Conservation (phyloP, 257 asterid species). For the Solanum chmielewskii region DNA sequence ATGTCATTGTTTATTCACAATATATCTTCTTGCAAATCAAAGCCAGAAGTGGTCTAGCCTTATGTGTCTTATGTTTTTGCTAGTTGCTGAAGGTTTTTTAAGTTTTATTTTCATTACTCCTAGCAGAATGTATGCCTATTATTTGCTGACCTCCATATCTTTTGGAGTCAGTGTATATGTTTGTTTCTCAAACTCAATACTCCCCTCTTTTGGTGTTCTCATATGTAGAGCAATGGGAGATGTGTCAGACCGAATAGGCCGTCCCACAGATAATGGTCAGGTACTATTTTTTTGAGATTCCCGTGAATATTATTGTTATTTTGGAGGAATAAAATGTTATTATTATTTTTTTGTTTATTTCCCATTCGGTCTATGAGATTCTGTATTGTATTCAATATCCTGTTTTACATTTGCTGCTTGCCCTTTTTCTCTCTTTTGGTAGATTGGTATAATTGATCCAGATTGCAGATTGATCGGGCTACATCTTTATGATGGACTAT, state of each 20-base stretch:
- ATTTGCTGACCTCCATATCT: background rate
- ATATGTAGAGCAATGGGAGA: slow-evolving; percentile 82
- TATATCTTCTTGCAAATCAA: background rate
- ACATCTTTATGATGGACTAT: slow-evolving; percentile 80
- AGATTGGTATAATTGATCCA: slow-evolving; percentile 90
- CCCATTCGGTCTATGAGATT: background rate
- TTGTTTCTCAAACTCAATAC: background rate
- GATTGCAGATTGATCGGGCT: slow-evolving; percentile 90
- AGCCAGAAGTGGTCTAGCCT: background rate
- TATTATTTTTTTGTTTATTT: background rate
- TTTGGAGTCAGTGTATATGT: background rate
- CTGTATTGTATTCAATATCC: background rate
- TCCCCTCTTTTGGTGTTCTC: background rate
- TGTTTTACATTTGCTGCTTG: background rate
- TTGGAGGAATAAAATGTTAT: background rate
- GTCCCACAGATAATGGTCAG: slow-evolving; percentile 94
- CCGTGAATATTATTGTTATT: background rate
- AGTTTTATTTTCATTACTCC: background rate
- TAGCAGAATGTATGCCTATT: background rate
- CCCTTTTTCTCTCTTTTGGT: slow-evolving; percentile 1
- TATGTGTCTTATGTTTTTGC: background rate
- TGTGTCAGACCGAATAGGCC: slow-evolving; percentile 89
- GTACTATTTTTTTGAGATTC: slow-evolving; percentile 15
- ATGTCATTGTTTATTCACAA: background rate
- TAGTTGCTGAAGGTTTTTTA: background rate